Evolutionary conservation across 2,329 filamentous ascomycete species (phyloP).

Genomic region (Fusarium continuum): DNA sequence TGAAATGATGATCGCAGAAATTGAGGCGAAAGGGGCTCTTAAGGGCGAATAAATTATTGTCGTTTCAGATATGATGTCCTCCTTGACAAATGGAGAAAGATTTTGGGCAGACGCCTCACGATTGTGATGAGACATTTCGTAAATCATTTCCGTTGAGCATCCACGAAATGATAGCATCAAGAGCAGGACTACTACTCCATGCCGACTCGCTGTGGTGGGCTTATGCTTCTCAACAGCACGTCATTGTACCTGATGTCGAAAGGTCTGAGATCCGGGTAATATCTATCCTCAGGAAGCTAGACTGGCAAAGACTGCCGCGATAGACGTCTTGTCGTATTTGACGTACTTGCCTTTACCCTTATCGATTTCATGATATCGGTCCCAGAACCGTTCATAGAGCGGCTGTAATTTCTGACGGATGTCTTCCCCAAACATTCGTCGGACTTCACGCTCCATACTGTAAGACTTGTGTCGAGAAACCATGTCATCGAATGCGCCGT

Average conservation of each 20-base stretch:
- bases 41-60: conserved; percentile 9
- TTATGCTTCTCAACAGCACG: neutral
- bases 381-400: conserved; percentile 94
- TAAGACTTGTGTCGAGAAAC: conserved; percentile 82
- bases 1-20: neutral
- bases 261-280: neutral
- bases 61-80: neutral
- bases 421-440: conserved; percentile 80
- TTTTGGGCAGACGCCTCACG: neutral
- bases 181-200: neutral
- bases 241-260: neutral
- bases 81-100: neutral
- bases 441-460: conserved; percentile 91
- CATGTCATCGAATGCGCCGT: conserved; percentile 88
- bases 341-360: conserved; percentile 98
- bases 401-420: conserved; percentile 93
- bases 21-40: neutral
- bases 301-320: conserved; percentile 72
- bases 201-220: neutral
- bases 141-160: neutral
- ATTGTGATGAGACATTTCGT: neutral
- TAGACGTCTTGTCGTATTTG: conserved; percentile 90
- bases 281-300: conserved; percentile 49
- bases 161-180: neutral
- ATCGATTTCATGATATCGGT: conserved; percentile 96